These are phyloP conservation scores for Hymenoscyphus salicellus DNA, from an alignment of 2,329 filamentous ascomycete genomes.

Conservation along the genomic window DNA sequence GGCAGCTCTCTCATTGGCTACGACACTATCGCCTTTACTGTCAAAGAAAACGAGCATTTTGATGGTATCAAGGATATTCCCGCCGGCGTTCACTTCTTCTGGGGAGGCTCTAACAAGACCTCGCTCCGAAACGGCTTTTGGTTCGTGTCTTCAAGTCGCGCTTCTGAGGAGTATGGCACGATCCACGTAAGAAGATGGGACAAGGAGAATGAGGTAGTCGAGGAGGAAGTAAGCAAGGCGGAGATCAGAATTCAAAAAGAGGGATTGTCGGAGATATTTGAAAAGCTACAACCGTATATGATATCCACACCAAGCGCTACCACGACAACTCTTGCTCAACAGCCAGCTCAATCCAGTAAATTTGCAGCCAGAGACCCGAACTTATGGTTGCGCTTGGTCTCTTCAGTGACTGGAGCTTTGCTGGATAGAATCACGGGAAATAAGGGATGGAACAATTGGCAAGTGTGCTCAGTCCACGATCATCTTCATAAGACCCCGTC, in stretches of 20 bases:
- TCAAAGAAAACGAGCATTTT: conserved; percentile 49
- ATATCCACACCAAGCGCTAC: neutral
- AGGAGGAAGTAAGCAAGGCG: conserved; percentile 44
- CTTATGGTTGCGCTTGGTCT: conserved; percentile 54
- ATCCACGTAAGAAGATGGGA: conserved; percentile 54
- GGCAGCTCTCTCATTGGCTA: conserved; percentile 31
- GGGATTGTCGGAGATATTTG: conserved; percentile 30
- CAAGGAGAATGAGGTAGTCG: conserved; percentile 52
- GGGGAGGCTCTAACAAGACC: conserved; percentile 50
- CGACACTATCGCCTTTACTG: conserved; percentile 43
- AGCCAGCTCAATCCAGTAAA: neutral
- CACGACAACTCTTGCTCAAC: conserved; percentile 7
- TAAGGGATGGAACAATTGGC: conserved; percentile 45
- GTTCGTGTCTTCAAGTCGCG: conserved; percentile 40
- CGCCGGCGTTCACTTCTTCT: conserved; percentile 57
- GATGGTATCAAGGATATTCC: conserved; percentile 55
- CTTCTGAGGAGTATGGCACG: conserved; percentile 31
- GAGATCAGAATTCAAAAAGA: conserved; percentile 47
- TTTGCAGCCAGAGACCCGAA: conserved; percentile 24
- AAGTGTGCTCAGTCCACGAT: conserved; percentile 52
- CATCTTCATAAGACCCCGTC: conserved; percentile 32
- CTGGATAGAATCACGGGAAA: conserved; percentile 48
- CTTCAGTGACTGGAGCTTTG: conserved; percentile 44
- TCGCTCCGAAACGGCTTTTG: conserved; percentile 57
- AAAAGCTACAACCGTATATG: conserved; percentile 29